A percentile compares a stretch with the other conserved stretches of the same genome.
Conservation (phyloP, 73 alveolate species). For the Paramecium biaurelia region DNA sequence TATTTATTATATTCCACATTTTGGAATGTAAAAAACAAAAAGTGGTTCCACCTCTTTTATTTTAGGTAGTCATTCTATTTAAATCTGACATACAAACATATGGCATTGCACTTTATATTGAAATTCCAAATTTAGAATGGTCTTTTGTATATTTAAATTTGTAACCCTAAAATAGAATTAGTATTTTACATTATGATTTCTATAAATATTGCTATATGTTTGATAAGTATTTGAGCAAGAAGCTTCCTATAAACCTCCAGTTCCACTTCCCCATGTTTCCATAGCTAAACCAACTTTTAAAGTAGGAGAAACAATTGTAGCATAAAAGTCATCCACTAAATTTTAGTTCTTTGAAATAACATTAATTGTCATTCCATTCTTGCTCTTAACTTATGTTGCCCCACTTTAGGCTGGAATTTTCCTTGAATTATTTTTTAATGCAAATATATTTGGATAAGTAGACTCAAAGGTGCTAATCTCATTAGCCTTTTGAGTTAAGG, state of each 20-base stretch:
- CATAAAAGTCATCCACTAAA: conserved; percentile 48
- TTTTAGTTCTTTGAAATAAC: conserved; percentile 34
- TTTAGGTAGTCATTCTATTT: conserved; percentile 48
- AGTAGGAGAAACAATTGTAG: conserved; percentile 12
- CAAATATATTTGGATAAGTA: conserved; percentile 20
- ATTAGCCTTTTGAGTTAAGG: conserved; percentile 5
- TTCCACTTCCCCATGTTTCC: conserved; percentile 64
- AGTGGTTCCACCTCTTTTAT: conserved; percentile 64
- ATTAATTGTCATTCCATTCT: background rate
- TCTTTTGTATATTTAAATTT: conserved; percentile 62
- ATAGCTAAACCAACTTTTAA: conserved; percentile 12
- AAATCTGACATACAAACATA: conserved; percentile 62
- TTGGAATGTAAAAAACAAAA: conserved; percentile 42
- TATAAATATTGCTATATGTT: background rate
- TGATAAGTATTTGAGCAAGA: background rate
- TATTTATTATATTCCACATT: background rate
- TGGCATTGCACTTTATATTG: background rate
- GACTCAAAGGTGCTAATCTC: background rate
- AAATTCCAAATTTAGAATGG: conserved; percentile 57
- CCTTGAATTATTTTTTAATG: background rate
- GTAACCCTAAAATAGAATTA: background rate
- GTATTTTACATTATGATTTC: background rate
- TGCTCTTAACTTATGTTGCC: background rate
- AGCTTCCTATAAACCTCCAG: conserved; percentile 22
- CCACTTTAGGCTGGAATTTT: background rate